Evolutionary conservation across 345 rosid genomes (phyloP).

Genomic region (Luvunga scandens): DNA sequence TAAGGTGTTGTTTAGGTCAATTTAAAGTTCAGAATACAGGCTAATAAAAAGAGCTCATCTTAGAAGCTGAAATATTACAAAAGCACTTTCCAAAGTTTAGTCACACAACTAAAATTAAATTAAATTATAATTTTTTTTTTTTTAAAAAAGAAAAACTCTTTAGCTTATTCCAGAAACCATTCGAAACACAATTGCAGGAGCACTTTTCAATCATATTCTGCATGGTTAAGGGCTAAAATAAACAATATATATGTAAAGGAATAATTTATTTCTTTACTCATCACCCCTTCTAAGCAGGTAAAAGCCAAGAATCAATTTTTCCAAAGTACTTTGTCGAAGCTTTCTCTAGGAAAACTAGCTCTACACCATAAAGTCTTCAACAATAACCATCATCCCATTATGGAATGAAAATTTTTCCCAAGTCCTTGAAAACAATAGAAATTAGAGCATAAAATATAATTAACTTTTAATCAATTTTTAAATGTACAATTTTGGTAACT

Average conservation of each 20-base stretch:
- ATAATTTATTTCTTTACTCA: neutral
- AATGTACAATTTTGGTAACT: too few species aligned
- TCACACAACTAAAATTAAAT: neutral
- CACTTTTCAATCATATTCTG: neutral
- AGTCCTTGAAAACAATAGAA: neutral
- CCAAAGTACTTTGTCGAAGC: neutral
- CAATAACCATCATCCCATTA: neutral
- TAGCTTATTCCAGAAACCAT: neutral
- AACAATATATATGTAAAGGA: neutral
- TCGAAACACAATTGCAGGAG: neutral
- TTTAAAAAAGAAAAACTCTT: neutral
- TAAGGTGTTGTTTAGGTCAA: neutral
- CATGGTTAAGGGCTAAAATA: neutral
- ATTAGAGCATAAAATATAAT: neutral
- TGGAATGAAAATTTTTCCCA: neutral
- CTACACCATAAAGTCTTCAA: neutral
- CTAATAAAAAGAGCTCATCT: neutral
- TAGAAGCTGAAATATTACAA: neutral
- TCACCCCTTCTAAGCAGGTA: neutral
- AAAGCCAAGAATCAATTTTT: constrained; percentile 4
- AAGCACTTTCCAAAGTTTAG: neutral
- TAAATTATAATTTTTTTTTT: neutral
- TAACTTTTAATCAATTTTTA: neutral
- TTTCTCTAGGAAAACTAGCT: neutral
- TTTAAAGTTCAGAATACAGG: neutral